Evolutionary conservation across 78 protist genomes (phyloP).

Genomic region (Neovahlkampfia damariscottae): DNA sequence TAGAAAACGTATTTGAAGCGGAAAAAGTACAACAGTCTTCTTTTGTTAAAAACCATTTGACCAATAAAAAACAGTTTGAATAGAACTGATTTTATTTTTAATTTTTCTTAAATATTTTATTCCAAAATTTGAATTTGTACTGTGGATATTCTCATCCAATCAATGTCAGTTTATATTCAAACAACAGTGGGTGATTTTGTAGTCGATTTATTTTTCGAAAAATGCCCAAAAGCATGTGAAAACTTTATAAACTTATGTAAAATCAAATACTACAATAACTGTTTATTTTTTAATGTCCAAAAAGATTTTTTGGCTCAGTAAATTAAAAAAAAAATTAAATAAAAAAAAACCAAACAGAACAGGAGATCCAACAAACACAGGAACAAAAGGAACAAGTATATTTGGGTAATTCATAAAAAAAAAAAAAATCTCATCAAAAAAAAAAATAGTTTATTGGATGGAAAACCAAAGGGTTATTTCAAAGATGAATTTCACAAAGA

Average conservation of each 20-base stretch:
- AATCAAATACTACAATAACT: constrained; percentile 86
- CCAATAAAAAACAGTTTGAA: too few species aligned
- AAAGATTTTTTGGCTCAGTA: constrained; percentile 62
- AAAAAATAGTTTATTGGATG: constrained; percentile 25
- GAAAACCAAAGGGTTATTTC: constrained; percentile 51
- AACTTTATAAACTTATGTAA: constrained; percentile 91
- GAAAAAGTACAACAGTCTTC: too few species aligned
- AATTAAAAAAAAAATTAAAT: too few species aligned
- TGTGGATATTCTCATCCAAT: too few species aligned
- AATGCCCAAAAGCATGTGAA: constrained; percentile 62
- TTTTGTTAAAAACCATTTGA: too few species aligned
- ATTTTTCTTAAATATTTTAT: neutral
- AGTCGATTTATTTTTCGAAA: constrained; percentile 72
- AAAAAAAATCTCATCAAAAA: neutral
- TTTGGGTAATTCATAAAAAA: constrained; percentile 24
- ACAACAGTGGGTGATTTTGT: constrained; percentile 87
- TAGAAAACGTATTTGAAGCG: too few species aligned
- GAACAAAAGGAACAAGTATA: constrained; percentile 73
- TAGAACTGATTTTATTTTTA: too few species aligned
- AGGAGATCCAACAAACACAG: constrained; percentile 88
- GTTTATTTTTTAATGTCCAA: constrained; percentile 71
- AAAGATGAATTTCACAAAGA: neutral
- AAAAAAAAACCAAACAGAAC: too few species aligned
- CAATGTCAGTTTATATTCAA: constrained; percentile 68
- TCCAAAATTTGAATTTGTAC: neutral